Evolutionary conservation across 1,139 yeast genomes (phyloP), one percentile per base, ranked within the genome.

Genomic region (Candida mesenterica): DNA sequence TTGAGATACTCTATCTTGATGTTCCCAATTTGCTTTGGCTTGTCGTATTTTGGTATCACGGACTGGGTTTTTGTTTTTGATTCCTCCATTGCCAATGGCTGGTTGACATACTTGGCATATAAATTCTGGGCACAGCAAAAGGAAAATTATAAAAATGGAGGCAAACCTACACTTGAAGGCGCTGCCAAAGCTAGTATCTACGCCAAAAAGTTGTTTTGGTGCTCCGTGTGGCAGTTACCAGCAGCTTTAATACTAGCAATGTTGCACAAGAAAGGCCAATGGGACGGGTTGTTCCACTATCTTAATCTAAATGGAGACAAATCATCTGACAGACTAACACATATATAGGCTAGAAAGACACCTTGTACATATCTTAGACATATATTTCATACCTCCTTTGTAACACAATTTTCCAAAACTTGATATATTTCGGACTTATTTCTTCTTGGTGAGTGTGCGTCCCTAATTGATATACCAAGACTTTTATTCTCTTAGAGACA

Each of bases 151-250:
- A 61, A 72, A 3, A 45, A 50, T 4, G 58, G 50, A 9, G 58
- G 50, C 8, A 22, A 52, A 38, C 78, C 82, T 7, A 64, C 77
- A 3, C 60, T 71, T 12, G 75, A 77, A 45, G 87, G 84, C 0
- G 51, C 80, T 32, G 68, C 70, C 13, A 40, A 70, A 38, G 87
- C 95, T 1, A 78, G 75, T 43, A 49, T 67, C 1, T 82, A 77
- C 55, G 96, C 97, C 1, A 79, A 88, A 42, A 84, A 84, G 55
- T 71, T 92, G 32, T 92, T 92, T 59, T 87, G 96, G 95, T 88
- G 95, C 28, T 85, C 96, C 17, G 96, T 94, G 2, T 80, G 94
- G 79, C 97, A 94, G 50, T 65, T 94, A 35, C 98, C 99, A 1
- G 92, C 87, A 0, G 82, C 94, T 7, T 65, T 94, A 38, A 82